A percentile compares a stretch with the other conserved stretches of the same genome.
Conservation (phyloP, 2,329 filamentous ascomycete genomes). For the Colletotrichum sp. region DNA sequence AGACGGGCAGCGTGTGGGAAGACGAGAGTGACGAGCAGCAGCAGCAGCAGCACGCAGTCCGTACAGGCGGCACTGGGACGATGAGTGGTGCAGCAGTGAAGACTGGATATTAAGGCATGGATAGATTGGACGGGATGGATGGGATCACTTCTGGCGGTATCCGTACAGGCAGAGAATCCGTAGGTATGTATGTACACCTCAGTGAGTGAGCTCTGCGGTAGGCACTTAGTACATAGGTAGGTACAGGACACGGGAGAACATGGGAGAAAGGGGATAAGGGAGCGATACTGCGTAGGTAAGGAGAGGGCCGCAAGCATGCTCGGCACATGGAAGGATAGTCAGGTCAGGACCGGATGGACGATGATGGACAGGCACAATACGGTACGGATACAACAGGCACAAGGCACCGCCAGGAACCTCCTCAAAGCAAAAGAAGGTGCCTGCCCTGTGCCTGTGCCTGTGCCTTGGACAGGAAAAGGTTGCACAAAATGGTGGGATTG, state of each 20-base stretch:
- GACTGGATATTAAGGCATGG: not conserved
- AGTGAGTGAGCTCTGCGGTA: not conserved
- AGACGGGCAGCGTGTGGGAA: not conserved
- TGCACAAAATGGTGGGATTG: constrained; percentile 18
- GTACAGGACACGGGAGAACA: not conserved
- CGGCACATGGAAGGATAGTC: not conserved
- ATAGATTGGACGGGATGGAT: not conserved
- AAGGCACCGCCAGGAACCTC: constrained; percentile 1
- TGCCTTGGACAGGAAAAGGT: not conserved
- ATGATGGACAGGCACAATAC: not conserved
- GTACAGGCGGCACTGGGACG: not conserved
- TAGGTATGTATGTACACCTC: not conserved
- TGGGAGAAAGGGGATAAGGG: not conserved
- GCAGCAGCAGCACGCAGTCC: not conserved
- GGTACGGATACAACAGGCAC: not conserved
- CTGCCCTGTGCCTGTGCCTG: not conserved
- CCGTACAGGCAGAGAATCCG: not conserved
- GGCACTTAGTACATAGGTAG: not conserved
- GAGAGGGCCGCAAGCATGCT: not conserved
- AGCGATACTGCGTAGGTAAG: not conserved
- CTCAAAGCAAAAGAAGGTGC: not conserved
- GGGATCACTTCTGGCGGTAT: not conserved
- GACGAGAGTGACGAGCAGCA: not conserved
- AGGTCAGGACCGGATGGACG: not conserved
- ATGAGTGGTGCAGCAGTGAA: not conserved